Evolutionary conservation across 148 eudicot species (phyloP).

Genomic region (Polygonum aviculare): DNA sequence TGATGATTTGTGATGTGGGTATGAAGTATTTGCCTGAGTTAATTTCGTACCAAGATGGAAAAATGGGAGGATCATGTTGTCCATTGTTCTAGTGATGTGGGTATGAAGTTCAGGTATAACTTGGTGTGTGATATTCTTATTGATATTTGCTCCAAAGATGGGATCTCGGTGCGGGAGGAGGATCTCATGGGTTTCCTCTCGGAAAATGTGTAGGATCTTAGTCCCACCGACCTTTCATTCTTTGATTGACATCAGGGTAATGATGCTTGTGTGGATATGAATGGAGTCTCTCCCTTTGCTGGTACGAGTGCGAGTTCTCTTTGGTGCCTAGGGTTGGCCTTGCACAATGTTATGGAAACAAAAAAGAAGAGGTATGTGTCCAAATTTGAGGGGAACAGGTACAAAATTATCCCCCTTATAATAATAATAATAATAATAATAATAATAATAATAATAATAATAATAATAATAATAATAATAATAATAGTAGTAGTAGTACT

Average conservation of each 20-base stretch:
- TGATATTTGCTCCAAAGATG: not conserved
- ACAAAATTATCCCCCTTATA: too few relatives aligned
- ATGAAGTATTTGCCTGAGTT: not conserved
- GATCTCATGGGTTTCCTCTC: not conserved
- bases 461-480: too few relatives aligned
- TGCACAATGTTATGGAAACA: too few relatives aligned
- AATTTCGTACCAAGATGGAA: not conserved
- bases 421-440: too few relatives aligned
- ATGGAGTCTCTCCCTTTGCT: not conserved
- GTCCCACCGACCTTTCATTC: not conserved
- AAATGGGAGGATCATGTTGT: not conserved
- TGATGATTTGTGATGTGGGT: too few relatives aligned
- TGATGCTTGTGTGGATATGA: not conserved
- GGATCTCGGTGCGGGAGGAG: not conserved
- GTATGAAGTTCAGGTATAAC: not conserved
- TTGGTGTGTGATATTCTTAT: not conserved
- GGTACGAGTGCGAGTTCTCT: not conserved
- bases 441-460: too few relatives aligned
- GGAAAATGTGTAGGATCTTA: not conserved
- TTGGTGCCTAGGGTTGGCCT: not conserved
- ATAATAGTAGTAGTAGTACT: too few relatives aligned
- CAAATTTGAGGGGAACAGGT: too few relatives aligned
- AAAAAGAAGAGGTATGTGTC: too few relatives aligned
- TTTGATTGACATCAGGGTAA: not conserved
- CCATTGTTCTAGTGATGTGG: not conserved